phyloP scores from a whole-genome alignment of 1,139 yeast species.

The Scheffersomyces lignicola region DNA sequence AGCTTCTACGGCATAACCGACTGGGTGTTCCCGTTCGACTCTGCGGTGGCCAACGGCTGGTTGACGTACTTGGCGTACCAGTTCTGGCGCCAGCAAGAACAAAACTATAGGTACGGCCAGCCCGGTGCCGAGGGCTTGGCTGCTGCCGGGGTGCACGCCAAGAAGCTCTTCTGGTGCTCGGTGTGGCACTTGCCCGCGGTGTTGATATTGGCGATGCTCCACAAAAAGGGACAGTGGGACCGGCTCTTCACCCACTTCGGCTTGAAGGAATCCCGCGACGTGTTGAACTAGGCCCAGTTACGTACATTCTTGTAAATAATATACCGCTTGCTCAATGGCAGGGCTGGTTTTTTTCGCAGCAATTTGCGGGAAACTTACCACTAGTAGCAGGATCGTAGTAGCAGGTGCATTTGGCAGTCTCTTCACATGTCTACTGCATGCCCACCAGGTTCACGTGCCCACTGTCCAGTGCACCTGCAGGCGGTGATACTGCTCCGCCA shows the following conservation, averaged over 20 bases:
- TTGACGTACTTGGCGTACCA: slow-evolving; percentile 73
- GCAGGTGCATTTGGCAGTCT: no score
- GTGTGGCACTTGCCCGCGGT: slow-evolving; percentile 94
- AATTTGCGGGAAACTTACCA: no score
- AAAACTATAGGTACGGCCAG: slow-evolving; percentile 45
- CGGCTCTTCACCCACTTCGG: slow-evolving; percentile 47
- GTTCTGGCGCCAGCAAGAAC: slow-evolving; percentile 79
- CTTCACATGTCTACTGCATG: no score
- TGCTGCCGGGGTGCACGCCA: slow-evolving; percentile 66
- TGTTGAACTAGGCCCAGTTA: no score
- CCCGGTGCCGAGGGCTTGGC: slow-evolving; percentile 57
- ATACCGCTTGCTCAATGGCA: no score
- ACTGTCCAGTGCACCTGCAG: no score
- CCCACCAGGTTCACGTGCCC: no score
- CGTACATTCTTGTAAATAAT: no score
- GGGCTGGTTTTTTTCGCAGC: no score
- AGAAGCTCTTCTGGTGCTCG: slow-evolving; percentile 89
- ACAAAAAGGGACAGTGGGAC: slow-evolving; percentile 95
- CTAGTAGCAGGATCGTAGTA: no score
- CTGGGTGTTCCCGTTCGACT: slow-evolving; percentile 74
- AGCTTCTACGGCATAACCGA: slow-evolving; percentile 82
- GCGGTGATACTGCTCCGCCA: no score
- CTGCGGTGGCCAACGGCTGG: slow-evolving; percentile 84
- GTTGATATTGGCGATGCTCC: slow-evolving; percentile 86
- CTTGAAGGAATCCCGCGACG: neutral